These are phyloP conservation scores for Fusarium nematophilum DNA, from an alignment of 2,329 filamentous ascomycete species.

Conservation along the genomic window DNA sequence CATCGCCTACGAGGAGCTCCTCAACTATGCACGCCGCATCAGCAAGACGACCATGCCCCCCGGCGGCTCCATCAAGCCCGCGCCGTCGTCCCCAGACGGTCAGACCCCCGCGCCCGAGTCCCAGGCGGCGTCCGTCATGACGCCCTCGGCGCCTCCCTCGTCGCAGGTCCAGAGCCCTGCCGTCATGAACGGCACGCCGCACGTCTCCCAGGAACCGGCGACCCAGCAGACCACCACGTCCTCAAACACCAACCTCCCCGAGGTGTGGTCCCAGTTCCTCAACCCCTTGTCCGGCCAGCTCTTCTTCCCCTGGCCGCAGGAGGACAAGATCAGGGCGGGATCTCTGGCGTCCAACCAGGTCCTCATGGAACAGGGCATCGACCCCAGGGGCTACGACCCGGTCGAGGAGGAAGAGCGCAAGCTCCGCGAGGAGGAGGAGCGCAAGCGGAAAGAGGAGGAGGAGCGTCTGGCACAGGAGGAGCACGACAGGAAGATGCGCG, in stretches of 20 bases:
- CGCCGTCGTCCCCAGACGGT: conserved; percentile 45
- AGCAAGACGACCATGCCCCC: conserved; percentile 82
- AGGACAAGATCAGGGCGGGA: conserved; percentile 75
- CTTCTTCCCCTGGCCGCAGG: conserved; percentile 84
- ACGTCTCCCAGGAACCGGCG: conserved; percentile 44
- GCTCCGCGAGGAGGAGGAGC: conserved; percentile 62
- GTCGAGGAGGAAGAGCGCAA: conserved; percentile 64
- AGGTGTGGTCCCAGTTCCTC: conserved; percentile 60
- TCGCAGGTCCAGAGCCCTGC: conserved; percentile 51
- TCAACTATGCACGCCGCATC: conserved; percentile 82
- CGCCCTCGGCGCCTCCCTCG: conserved; percentile 48
- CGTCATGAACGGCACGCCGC: conserved; percentile 47
- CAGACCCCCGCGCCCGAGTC: conserved; percentile 49
- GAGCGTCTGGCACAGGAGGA: conserved; percentile 60
- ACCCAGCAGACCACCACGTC: conserved; percentile 50
- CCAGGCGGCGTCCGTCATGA: conserved; percentile 45
- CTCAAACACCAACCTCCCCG: conserved; percentile 58
- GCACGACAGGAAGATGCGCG: conserved; percentile 53
- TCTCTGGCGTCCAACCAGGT: conserved; percentile 73
- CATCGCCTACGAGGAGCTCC: conserved; percentile 78
- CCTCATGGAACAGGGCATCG: conserved; percentile 70
- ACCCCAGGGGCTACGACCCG: conserved; percentile 71
- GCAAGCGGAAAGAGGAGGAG: conserved; percentile 58
- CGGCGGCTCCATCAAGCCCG: conserved; percentile 59
- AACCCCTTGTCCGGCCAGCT: conserved; percentile 66